Evolutionary conservation across 2,329 filamentous ascomycete genomes (phyloP), one percentile per base, ranked within the genome.

Genomic region (Fusarium avenaceum): DNA sequence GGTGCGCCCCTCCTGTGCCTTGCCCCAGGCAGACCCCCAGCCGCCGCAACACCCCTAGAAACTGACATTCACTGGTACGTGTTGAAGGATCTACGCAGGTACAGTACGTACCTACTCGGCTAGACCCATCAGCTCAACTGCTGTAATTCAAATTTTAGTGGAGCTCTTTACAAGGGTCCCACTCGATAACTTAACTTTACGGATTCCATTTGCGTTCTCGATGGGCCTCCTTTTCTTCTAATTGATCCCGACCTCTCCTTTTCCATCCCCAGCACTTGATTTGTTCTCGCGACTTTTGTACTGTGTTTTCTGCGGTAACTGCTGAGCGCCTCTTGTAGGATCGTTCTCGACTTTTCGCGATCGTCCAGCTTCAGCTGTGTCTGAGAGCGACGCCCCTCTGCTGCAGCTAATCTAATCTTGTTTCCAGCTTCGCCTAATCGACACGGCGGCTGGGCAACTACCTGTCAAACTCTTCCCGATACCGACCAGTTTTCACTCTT

Each of bases 221-320:
- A 74, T 66, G 63, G 64, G 65, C 71, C 72, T 74, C 72, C 72
- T 74, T 74, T 74, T 74, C 57, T 43, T 54, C 47, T 57, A 50
- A 55, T 53, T 47, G 35, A 44, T 49, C 64, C 72, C 65, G 65
- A 62, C 69, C 70, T 74, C 71, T 64, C 60, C 65, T 63, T 57
- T 65, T 64, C 52, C 35, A 48, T 52, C 47, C 53, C 62, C 46
- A 60, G 62, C 35, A 45, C 55, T 43, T 49, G 57, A 19, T 45
- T 46, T 46, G 50, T 50, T 54, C 33, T 69, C 63, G 24, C 44
- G 50, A 45, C 32, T 46, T 51, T 43, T 52, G 32, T 8, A 30
- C 38, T 20, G 47, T 42, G 19, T 32, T 30, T 42, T 47, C 26
- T 24, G 50, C 22, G 46, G n/a, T 15, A 28, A 15, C 39, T 49